A percentile compares a stretch with the other conserved stretches of the same genome.
phyloP scores from a whole-genome alignment of 1,139 yeast genomes.

The Magnusiomyces tetraspermus region DNA sequence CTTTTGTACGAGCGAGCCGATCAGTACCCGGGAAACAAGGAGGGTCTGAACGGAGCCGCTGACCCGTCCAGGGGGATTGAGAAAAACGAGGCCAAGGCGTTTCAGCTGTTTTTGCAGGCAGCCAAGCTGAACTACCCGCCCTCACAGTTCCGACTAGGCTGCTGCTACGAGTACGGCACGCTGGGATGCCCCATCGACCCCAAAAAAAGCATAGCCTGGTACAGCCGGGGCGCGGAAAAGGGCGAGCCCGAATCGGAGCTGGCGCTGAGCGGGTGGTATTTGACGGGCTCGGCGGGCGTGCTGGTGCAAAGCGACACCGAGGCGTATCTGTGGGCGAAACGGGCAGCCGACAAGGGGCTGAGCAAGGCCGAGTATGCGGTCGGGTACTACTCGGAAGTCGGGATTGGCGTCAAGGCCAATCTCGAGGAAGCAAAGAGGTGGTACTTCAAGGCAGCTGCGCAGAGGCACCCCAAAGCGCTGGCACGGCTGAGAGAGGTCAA shows the following conservation, averaged over 20 bases:
- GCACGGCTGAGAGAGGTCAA: conserved; percentile 31
- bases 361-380: conserved; percentile 77
- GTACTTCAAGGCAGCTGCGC: conserved; percentile 51
- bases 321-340: conserved; percentile 83
- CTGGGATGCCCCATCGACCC: conserved; percentile 59
- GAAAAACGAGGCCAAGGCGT: conserved; percentile 48
- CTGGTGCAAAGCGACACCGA: conserved; percentile 64
- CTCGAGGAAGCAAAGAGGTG: conserved; percentile 42
- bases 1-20: conserved; percentile 57
- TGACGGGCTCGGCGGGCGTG: conserved; percentile 69
- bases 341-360: conserved; percentile 71
- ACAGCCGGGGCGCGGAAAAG: conserved; percentile 57
- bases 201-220: conserved; percentile 80
- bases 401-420: conserved; percentile 53
- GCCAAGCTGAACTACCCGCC: conserved; percentile 70
- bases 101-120: conserved; percentile 62
- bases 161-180: conserved; percentile 80
- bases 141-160: conserved; percentile 80
- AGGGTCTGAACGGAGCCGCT: conserved; percentile 20
- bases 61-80: conserved; percentile 23
- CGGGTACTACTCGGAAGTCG: conserved; percentile 74
- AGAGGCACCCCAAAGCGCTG: conserved; percentile 49
- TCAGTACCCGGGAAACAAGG: conserved; percentile 34
- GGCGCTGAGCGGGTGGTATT: conserved; percentile 86
- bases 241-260: conserved; percentile 79